phyloP scores from a whole-genome alignment of 2,329 filamentous ascomycete genomes.

The Fusarium irregulare region DNA sequence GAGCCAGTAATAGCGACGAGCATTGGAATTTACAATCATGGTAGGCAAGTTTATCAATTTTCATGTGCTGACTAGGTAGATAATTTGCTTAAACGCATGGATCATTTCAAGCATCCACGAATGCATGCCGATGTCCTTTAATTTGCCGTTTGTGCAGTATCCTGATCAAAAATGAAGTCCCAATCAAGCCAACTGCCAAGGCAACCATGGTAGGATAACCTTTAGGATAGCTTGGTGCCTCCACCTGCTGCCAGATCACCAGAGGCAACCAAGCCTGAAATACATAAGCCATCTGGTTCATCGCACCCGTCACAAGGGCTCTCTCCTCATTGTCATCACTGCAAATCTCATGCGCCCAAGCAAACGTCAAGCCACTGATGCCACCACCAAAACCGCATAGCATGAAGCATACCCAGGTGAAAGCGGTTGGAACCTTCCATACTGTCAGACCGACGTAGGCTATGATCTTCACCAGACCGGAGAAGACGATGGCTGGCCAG shows the following conservation, averaged over 20 bases:
- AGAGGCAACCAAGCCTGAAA: constrained; percentile 77
- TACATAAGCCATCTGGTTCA: constrained; percentile 78
- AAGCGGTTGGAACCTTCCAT: constrained; percentile 61
- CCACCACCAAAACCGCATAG: constrained; percentile 63
- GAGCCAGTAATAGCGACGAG: too few relatives aligned
- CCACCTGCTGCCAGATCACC: constrained; percentile 73
- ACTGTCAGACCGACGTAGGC: constrained; percentile 54
- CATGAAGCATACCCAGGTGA: constrained; percentile 73
- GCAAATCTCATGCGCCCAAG: constrained; percentile 65
- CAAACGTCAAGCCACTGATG: constrained; percentile 59
- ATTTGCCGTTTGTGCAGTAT: constrained; percentile 30
- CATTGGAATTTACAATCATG: too few relatives aligned
- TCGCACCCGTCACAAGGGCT: constrained; percentile 72
- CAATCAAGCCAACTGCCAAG: constrained; percentile 62
- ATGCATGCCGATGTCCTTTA: neutral
- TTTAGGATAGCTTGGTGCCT: constrained; percentile 69
- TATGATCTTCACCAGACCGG: constrained; percentile 57
- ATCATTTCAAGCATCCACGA: neutral
- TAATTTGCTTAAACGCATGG: too few relatives aligned
- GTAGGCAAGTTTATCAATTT: too few relatives aligned
- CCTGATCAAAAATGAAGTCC: constrained; percentile 60
- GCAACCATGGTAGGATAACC: constrained; percentile 68
- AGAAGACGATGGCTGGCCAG: constrained; percentile 73
- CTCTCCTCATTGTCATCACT: constrained; percentile 70
- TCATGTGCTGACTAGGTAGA: too few relatives aligned